Conservation (phyloP, 2,329 filamentous ascomycete genomes). For the Diaporthe citri region DNA sequence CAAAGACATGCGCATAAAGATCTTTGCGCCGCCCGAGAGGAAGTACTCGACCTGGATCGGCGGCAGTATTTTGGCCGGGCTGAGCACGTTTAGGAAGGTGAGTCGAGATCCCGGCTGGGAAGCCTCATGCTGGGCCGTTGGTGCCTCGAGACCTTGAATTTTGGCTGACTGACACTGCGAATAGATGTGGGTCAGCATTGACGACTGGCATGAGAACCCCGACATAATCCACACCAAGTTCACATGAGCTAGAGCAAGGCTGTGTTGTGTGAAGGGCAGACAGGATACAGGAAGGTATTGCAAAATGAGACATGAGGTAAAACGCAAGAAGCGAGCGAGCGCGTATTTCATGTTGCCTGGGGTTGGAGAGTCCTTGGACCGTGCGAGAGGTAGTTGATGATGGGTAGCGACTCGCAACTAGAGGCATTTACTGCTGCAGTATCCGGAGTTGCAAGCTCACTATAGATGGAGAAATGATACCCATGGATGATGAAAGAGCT, state of each 20-base stretch:
- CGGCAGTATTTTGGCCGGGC: conserved; percentile 93
- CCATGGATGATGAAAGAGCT: conserved; percentile 35
- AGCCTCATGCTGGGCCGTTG: background rate
- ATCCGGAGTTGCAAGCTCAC: conserved; percentile 39
- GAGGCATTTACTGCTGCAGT: conserved; percentile 34
- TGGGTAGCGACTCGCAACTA: conserved; percentile 37
- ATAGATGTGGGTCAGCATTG: conserved; percentile 99
- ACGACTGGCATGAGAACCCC: conserved; percentile 99
- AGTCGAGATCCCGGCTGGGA: conserved; percentile 45
- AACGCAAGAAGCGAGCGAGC: conserved; percentile 21
- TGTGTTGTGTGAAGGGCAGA: background rate
- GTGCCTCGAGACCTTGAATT: background rate
- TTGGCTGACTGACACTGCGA: conserved; percentile 16
- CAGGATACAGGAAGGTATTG: background rate
- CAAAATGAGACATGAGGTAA: conserved; percentile 8
- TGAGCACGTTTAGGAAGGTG: conserved; percentile 99
- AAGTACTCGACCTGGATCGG: conserved; percentile 99
- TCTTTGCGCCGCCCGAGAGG: conserved; percentile 95
- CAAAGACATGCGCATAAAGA: conserved; percentile 99
- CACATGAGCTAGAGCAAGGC: conserved; percentile 65
- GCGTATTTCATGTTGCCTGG: conserved; percentile 17
- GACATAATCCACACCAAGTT: conserved; percentile 99
- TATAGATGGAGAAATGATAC: conserved; percentile 42
- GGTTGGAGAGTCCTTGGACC: background rate
- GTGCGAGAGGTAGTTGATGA: conserved; percentile 14